phyloP scores from a whole-genome alignment of 208 protist species.

The Acanthamoeba lenticulata region DNA sequence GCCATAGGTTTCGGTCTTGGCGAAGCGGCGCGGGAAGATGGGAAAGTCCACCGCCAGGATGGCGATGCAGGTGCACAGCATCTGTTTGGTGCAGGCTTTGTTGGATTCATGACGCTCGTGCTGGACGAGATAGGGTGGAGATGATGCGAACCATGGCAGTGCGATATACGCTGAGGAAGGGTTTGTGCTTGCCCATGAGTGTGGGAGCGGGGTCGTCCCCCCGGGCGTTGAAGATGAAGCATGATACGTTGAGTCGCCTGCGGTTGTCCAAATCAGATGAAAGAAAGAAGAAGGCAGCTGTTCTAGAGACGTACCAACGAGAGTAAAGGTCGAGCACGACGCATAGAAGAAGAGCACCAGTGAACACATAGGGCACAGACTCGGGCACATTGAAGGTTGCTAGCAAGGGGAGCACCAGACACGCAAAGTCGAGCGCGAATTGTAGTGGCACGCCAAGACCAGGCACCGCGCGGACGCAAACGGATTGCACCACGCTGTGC shows the following conservation, averaged over 20 bases:
- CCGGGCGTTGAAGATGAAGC: not conserved
- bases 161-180: constrained; percentile 16
- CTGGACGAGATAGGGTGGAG: not conserved
- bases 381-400: constrained; percentile 3
- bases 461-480: not conserved
- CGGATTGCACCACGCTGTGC: not conserved
- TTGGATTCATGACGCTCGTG: not conserved
- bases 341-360: not conserved
- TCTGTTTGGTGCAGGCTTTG: constrained; percentile 69
- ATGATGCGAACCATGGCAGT: not conserved
- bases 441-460: not conserved
- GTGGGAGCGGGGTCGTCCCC: not conserved
- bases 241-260: not conserved
- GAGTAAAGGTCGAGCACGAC: not conserved
- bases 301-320: not conserved
- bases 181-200: not conserved
- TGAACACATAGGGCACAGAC: not conserved
- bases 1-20: constrained; percentile 89
- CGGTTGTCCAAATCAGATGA: not conserved
- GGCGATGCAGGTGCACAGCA: constrained; percentile 81
- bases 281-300: not conserved
- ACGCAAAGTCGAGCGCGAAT: constrained; percentile 56
- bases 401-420: constrained; percentile 61
- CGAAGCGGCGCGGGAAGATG: constrained; percentile 87
- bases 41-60: constrained; percentile 90